Evolutionary conservation across 768 basidiomycete species (phyloP).

Genomic region (Pleurotus tuber-regium): DNA sequence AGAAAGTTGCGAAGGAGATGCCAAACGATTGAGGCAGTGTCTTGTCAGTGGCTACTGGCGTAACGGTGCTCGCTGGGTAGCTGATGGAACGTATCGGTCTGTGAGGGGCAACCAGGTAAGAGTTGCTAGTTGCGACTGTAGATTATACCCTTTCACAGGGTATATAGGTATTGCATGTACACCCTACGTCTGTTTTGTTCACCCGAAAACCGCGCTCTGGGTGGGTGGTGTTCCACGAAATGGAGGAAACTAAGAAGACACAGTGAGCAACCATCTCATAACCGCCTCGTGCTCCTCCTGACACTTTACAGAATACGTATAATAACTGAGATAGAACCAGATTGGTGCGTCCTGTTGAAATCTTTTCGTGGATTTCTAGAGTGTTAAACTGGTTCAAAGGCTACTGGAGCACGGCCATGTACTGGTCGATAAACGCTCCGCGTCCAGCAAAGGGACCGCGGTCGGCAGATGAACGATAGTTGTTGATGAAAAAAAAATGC

Average conservation of each 20-base stretch:
- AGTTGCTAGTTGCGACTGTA: slow-evolving; percentile 3
- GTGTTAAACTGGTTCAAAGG: slow-evolving; percentile 3
- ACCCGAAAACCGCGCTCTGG: slow-evolving; percentile 87
- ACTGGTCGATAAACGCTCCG: not conserved
- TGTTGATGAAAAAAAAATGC: not conserved
- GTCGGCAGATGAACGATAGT: not conserved
- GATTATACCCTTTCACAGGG: slow-evolving; percentile 9
- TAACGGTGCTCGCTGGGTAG: slow-evolving; percentile 87
- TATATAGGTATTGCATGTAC: slow-evolving; percentile 76
- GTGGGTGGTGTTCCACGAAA: slow-evolving; percentile 94
- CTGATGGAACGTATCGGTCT: slow-evolving; percentile 91
- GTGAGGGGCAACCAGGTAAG: slow-evolving; percentile 82
- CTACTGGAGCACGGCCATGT: slow-evolving; percentile 6
- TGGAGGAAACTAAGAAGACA: slow-evolving; percentile 94
- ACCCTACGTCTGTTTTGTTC: slow-evolving; percentile 93
- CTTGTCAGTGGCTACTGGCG: slow-evolving; percentile 92
- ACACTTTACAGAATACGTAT: slow-evolving; percentile 71
- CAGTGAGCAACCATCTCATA: slow-evolving; percentile 57
- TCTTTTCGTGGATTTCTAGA: not conserved
- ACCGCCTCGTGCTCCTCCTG: slow-evolving; percentile 3
- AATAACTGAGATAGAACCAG: slow-evolving; percentile 91
- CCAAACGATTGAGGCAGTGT: slow-evolving; percentile 77
- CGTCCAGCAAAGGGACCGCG: not conserved
- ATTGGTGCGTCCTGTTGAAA: slow-evolving; percentile 66
- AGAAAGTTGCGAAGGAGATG: slow-evolving; percentile 89